Percentiles rank a stretch among this genome's conserved stretches.
phyloP scores from a whole-genome alignment of 768 basidiomycete species.

The Lactifluus hygrophoroides region DNA sequence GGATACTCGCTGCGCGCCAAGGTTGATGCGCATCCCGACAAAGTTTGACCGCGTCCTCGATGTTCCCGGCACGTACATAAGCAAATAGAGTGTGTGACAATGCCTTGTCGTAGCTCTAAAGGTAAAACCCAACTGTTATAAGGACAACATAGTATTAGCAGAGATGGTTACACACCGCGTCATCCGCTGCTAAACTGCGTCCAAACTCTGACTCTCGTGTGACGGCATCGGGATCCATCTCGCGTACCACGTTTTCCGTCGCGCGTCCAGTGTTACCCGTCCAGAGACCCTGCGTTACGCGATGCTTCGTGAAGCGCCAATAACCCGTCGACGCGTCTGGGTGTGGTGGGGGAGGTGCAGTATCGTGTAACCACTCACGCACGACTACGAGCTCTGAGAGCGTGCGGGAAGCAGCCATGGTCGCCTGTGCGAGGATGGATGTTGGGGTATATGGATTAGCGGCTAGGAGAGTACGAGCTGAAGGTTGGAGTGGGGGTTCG shows the following conservation, averaged over 20 bases:
- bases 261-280: constrained; percentile 26
- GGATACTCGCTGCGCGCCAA: constrained; percentile 86
- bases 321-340: constrained; percentile 16
- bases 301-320: constrained; percentile 17
- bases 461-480: constrained; percentile 47
- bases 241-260: constrained; percentile 10
- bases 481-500: constrained; percentile 36
- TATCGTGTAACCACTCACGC: constrained; percentile 84
- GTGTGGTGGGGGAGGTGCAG: constrained; percentile 33
- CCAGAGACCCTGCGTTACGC: constrained; percentile 26
- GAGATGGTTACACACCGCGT: constrained; percentile 47
- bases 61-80: constrained; percentile 73
- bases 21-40: constrained; percentile 80
- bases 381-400: constrained; percentile 72
- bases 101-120: constrained; percentile 74
- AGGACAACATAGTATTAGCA: background rate
- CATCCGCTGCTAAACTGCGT: constrained; percentile 57
- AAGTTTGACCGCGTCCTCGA: constrained; percentile 77
- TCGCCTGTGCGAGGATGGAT: constrained; percentile 61
- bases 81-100: constrained; percentile 71
- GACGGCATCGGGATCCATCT: constrained; percentile 61
- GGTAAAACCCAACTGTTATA: background rate
- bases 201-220: constrained; percentile 8
- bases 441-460: constrained; percentile 81
- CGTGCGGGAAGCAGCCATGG: constrained; percentile 57